Evolutionary conservation across 495 filamentous ascomycete genomes (phyloP), one percentile per base, ranked within the genome.

Genomic region (Xylaria castorea): DNA sequence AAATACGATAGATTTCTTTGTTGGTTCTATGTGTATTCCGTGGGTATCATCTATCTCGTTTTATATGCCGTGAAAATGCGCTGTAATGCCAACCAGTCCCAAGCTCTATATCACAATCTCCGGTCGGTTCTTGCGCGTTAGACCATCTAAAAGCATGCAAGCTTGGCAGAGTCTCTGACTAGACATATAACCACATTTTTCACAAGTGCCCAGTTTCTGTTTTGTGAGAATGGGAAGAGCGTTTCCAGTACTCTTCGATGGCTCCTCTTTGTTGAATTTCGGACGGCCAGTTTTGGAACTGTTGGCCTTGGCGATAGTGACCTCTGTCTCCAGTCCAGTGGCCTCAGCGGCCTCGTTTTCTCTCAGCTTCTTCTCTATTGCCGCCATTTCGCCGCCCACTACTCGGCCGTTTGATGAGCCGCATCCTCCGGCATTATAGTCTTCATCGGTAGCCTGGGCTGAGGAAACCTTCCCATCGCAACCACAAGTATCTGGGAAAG

Each of bases 91-190:
- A 42, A 27, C 70, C 64, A 42, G 66, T 66, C n/a, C 20, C 34
- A 67, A 36, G 40, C 48, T 75, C 80, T 78, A 84, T 78, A 97
- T 92, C 70, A 89, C 85, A 69, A 91, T 93, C 83, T 91, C 92
- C 27, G 96, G 91, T 44, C 94, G 83, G 76, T 93, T 97, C 84
- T 95, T 97, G 78, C 98, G 8, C 8, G 8, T 98, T 71, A 99
- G 81, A 0, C 93, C 93, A 73, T 98, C 95, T 16, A 99, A 88
- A 22, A 99, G 85, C 70, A 88, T 90, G 82, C 96, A 99, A 1
- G 96, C 96, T 81, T 99, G 97, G 82, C 96, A 99, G 14, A 97
- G 88, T n/a, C 87, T 86, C 80, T 98, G 96, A 78, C 94, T 97
- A 0, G 95, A 97, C 79, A 99, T 91, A 78, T 99, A 99, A 14